Conservation (phyloP, 768 basidiomycete species). For the Crepidotus variabilis region DNA sequence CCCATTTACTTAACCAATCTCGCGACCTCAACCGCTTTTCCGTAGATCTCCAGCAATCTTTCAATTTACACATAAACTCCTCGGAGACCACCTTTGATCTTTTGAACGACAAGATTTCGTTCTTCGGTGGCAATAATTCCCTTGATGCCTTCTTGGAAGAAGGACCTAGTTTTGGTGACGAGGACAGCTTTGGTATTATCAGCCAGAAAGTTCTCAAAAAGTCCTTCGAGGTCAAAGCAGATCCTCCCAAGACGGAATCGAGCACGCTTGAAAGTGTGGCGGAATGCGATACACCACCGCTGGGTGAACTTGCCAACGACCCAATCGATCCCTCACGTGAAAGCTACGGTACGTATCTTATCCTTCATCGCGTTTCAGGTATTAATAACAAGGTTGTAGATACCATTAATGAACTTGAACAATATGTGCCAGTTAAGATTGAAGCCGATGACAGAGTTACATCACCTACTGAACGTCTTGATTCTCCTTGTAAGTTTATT, state of each 20-base stretch:
- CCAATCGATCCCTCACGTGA: too few relatives aligned
- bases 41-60: conserved; percentile 43
- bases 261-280: too few relatives aligned
- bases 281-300: too few relatives aligned
- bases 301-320: too few relatives aligned
- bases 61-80: conserved; percentile 41
- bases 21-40: conserved; percentile 30
- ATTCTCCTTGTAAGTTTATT: conserved; percentile 1
- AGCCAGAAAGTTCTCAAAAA: conserved; percentile 4
- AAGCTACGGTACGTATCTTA: too few relatives aligned
- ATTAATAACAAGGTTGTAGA: too few relatives aligned
- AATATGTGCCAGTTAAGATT: too few relatives aligned
- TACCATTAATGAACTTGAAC: too few relatives aligned
- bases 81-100: conserved; percentile 48
- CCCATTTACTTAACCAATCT: conserved; percentile 14
- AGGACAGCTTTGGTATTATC: conserved; percentile 16
- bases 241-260: too few relatives aligned
- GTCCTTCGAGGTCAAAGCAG: conserved; percentile 3
- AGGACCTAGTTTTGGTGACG: conserved; percentile 30
- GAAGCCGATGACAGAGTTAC: background rate
- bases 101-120: conserved; percentile 49
- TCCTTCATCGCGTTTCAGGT: too few relatives aligned
- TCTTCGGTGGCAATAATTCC: conserved; percentile 30
- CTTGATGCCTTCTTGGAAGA: conserved; percentile 31
- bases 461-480: background rate